Base-by-base conservation (phyloP, 2,329 filamentous ascomycete species). In the Pezicula radicicola region DNA sequence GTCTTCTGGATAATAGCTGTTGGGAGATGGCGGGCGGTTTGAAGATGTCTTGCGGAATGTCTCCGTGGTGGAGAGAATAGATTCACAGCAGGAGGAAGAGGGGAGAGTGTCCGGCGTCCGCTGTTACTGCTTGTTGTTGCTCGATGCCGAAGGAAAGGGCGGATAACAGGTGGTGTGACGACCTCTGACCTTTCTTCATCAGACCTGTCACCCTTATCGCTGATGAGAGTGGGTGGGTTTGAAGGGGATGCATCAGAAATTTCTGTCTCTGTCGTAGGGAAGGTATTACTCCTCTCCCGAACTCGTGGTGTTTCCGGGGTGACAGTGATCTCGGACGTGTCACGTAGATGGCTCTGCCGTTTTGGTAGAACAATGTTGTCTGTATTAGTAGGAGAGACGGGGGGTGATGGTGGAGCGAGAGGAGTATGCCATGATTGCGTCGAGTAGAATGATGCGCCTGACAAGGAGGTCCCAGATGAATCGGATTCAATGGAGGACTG, bases 1-100 rank as follows among this genome's bases (percentile, higher is more conserved):
- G 91, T 91, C 70, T 89, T 92, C 51, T 86, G 81, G 25, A 96
- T 79, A 28, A 96, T 80, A 3, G 84, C 79, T 47, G 81, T 73
- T 1, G 83, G 80, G 28, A 87, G 72, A 41, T 77, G 73, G 48
- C 76, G 75, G 33, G 78, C 72, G 0, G 74, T 71, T 35, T 72
- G 70, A 5, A 79, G 60, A 6, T 68, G 74, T 39, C 61, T 67
- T 35, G 71, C 64, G 52, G 72, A 68, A 45, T 71, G 64, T 37
- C 70, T 61, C n/a, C 39, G 71, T 67, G 50, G 55, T 4, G 83
- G 78, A 5, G 78, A 76, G 62, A 87, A 83, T 9, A 91, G 70
- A 53, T 85, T 87, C 6, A 85, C 84, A 0, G 85, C 75, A 1
- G 85, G 78, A 3, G 88, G 87, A 55, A 91, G 75, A 0, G 87